Evolutionary conservation across 345 rosid species (phyloP).

Genomic region (Stellera chamaejasme): DNA sequence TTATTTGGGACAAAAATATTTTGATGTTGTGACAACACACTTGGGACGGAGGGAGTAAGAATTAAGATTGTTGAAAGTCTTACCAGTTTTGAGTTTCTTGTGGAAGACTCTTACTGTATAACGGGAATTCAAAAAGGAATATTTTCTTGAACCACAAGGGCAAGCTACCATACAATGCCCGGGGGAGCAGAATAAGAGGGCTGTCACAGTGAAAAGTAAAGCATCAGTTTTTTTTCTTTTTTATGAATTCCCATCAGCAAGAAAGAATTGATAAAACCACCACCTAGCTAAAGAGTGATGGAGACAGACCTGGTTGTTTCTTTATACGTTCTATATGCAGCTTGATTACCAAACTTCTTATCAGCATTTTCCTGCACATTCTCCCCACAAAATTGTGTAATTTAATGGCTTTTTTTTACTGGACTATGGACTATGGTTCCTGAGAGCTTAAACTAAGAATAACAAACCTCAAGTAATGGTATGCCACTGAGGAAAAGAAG

Average conservation of each 20-base stretch:
- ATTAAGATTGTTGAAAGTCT: conserved; percentile 17
- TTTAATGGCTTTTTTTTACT: background rate
- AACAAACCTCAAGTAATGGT: conserved; percentile 84
- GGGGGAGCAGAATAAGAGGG: conserved; percentile 74
- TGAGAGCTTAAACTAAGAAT: conserved; percentile 2
- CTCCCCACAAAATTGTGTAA: background rate
- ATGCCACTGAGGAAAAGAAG: conserved; percentile 88
- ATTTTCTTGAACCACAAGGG: conserved; percentile 66
- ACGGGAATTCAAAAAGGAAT: conserved; percentile 68
- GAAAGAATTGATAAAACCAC: background rate
- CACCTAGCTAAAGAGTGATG: conserved; percentile 1
- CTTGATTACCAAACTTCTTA: conserved; percentile 58
- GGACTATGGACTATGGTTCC: background rate
- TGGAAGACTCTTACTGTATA: conserved; percentile 67
- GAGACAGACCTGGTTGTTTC: conserved; percentile 53
- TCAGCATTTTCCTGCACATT: conserved; percentile 67
- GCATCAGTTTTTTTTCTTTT: background rate
- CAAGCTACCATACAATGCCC: conserved; percentile 46
- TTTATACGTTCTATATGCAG: conserved; percentile 66
- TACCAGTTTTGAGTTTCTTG: conserved; percentile 56
- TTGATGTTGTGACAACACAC: no score
- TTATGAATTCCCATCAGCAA: conserved; percentile 2
- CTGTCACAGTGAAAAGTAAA: conserved; percentile 31
- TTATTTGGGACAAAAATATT: no score
- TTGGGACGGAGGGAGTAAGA: no score